Evolutionary conservation across 2,329 filamentous ascomycete species (phyloP).

Genomic region (Emergomyces pasteurianus): DNA sequence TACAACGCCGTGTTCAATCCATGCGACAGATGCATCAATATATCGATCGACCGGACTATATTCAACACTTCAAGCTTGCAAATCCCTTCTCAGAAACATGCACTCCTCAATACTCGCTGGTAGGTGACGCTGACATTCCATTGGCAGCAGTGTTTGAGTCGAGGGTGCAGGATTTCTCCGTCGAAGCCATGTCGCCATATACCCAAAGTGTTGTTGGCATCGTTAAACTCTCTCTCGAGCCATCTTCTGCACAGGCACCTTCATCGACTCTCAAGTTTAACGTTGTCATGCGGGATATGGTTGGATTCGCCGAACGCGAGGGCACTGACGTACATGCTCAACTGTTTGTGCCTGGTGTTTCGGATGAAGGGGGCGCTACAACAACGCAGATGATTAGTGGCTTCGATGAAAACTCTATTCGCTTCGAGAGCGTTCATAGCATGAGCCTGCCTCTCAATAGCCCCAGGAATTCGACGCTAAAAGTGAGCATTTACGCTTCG

Average conservation of each 20-base stretch:
- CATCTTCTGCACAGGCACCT: constrained; percentile 83
- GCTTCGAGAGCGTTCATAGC: constrained; percentile 95
- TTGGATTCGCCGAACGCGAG: constrained; percentile 90
- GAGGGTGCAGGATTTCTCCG: constrained; percentile 81
- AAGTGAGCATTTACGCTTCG: constrained; percentile 83
- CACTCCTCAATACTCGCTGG: constrained; percentile 81
- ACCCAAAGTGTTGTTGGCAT: constrained; percentile 86
- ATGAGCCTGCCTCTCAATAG: constrained; percentile 84
- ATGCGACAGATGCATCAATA: constrained; percentile 99
- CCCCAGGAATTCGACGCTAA: constrained; percentile 60
- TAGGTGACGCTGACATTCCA: constrained; percentile 88
- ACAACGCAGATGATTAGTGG: constrained; percentile 89
- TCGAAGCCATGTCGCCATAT: constrained; percentile 86
- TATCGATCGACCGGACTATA: constrained; percentile 85
- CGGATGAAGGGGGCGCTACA: constrained; percentile 80
- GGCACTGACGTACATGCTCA: constrained; percentile 93
- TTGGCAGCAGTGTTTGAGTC: constrained; percentile 88
- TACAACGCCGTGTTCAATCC: constrained; percentile 71
- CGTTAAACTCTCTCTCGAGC: constrained; percentile 79
- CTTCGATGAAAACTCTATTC: constrained; percentile 84
- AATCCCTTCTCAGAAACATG: constrained; percentile 88
- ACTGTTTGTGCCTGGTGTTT: constrained; percentile 85
- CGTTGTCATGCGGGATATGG: constrained; percentile 91
- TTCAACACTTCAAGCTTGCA: constrained; percentile 81
- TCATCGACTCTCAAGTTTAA: constrained; percentile 94